Evolutionary conservation across 495 filamentous ascomycete genomes (phyloP).

Genomic region (Daldinia loculata): DNA sequence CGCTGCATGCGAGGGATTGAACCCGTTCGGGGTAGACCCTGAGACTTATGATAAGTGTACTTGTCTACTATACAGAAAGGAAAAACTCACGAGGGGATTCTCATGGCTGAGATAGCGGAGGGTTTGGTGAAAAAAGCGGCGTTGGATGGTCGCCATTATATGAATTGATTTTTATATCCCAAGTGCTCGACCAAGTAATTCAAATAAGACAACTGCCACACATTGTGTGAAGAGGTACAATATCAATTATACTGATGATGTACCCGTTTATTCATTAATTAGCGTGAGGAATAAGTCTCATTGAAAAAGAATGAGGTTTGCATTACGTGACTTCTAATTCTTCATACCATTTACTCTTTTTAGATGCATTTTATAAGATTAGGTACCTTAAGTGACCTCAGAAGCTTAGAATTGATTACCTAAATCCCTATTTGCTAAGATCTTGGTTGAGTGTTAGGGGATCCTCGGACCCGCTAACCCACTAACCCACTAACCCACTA

Average conservation of each 20-base stretch:
- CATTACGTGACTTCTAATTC: background rate
- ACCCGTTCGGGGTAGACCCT: conserved; percentile 86
- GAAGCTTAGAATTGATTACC: background rate
- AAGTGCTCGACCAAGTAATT: background rate
- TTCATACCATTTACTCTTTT: background rate
- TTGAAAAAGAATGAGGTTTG: background rate
- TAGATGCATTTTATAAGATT: background rate
- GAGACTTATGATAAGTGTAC: conserved; percentile 19
- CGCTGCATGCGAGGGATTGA: conserved; percentile 83
- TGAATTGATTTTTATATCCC: background rate
- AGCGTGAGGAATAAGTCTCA: background rate
- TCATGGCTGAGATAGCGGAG: conserved; percentile 77
- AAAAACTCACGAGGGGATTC: conserved; percentile 78
- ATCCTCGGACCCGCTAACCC: background rate
- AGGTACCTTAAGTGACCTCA: background rate
- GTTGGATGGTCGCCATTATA: conserved; percentile 57
- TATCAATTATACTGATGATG: background rate
- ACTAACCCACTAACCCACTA: conserved; percentile 4
- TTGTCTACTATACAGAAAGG: background rate
- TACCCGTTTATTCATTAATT: background rate
- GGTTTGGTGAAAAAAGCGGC: conserved; percentile 74
- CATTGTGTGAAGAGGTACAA: background rate
- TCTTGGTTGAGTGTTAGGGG: background rate
- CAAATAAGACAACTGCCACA: background rate
- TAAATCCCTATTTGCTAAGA: background rate